Evolutionary conservation across 2,329 filamentous ascomycete species (phyloP), one percentile per base, ranked within the genome.

Genomic region (Stagonosporopsis vannaccii): DNA sequence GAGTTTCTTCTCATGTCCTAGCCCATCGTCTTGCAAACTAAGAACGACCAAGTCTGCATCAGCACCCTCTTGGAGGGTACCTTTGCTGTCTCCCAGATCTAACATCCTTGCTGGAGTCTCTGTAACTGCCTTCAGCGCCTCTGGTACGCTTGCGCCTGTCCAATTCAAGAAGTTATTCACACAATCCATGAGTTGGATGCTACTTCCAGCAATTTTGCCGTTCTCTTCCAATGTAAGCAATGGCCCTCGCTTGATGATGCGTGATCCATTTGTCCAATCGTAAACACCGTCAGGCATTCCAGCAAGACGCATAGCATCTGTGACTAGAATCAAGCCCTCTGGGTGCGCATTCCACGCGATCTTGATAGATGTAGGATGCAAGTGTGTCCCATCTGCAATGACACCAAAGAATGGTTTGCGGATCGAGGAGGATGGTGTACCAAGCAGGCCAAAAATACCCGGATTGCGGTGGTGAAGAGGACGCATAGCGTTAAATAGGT

Each of bases 401-500:
- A 97, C 85, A 56, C 93, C 93, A 74, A 94, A 97, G 75, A 85
- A 97, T 0, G 92, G 92, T 47, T 88, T 82, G 2, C 48, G 45
- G 26, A 68, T 63, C 17, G 66, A 69, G 1, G 63, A 64, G 2
- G 73, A 72, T 0, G 68, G 63, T 2, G 74, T 75, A 57, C 92
- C 92, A 13, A 97, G 80, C 0, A 96, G 86, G 25, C 93, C 93
- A 72, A 96, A 96, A 66, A 97, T 87, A 33, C 92, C 92, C 0
- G 93, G 92, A 75, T 97, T 92, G 55, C 93, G 89, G 80, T 97
- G 92, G 75, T 95, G 91, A 46, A 96, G 85, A 13, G 92, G 92
- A 0, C 88, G 85, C 92, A 97, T 97, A 23, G 92, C 92, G 74
- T 97, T 97, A 85, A 96, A 97, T 1, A 97, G 82, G 70, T 97